These are phyloP conservation scores for Lactarius indigo DNA, from an alignment of 768 basidiomycete species.

Conservation along the genomic window DNA sequence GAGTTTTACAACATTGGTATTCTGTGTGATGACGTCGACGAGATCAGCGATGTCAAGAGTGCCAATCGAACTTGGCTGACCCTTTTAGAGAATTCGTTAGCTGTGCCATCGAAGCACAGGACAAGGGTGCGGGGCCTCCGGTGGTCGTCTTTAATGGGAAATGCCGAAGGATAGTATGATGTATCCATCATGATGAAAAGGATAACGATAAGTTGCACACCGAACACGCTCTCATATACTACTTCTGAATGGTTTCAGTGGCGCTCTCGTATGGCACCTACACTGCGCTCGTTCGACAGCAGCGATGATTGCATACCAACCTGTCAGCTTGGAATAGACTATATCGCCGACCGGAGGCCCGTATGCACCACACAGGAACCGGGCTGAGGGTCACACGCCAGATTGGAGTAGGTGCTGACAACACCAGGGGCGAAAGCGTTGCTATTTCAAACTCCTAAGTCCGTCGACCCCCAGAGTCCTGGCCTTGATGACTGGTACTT, in stretches of 20 bases:
- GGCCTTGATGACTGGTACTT: no score
- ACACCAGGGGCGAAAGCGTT: background rate
- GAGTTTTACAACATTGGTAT: slow-evolving; percentile 69
- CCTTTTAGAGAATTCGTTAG: slow-evolving; percentile 37
- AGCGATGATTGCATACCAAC: background rate
- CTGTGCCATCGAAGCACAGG: slow-evolving; percentile 70
- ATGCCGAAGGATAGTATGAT: background rate
- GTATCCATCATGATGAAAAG: background rate
- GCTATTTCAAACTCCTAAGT: background rate
- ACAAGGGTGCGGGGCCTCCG: slow-evolving; percentile 45
- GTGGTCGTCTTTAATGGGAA: background rate
- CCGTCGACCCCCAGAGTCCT: no score
- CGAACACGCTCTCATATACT: background rate
- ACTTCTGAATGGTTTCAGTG: background rate
- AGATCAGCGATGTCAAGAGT: background rate
- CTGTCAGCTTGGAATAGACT: background rate
- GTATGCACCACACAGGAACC: background rate
- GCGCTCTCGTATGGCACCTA: background rate
- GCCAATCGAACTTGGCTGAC: background rate
- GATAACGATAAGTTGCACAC: background rate
- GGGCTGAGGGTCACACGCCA: background rate
- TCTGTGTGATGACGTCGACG: slow-evolving; percentile 33
- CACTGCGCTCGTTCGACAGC: background rate
- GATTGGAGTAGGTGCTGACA: no score
- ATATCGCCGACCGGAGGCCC: background rate